Evolutionary conservation across 495 filamentous ascomycete species (phyloP), one percentile per base, ranked within the genome.

Genomic region (Penicillium manginii): DNA sequence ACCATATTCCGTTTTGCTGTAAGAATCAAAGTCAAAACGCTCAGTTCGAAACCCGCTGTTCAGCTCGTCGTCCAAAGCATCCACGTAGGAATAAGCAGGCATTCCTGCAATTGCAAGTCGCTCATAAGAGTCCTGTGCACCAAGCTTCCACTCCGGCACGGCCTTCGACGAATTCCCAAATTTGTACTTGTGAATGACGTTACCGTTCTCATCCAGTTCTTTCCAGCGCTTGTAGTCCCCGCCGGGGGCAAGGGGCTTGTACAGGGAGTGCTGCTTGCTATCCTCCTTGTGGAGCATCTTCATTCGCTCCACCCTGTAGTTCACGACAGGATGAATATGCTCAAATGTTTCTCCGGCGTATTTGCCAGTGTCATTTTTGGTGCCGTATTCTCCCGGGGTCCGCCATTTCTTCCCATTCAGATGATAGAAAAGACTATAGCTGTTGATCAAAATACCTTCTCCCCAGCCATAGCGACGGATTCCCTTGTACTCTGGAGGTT

Each of bases 111-210:
- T 66, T 0, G 60, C 57, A 11, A 66, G 42, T 9, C 66, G 58
- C 35, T 68, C 66, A 40, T 61, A 68, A 14, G 55, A 66, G 31
- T 63, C 66, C 29, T 51, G 5, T 6, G 49, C 66, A n/a, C 66
- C 66, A 7, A 68, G 49, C 17, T 35, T 57, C 63, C 66, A 68
- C 33, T 68, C 66, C 0, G 57, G 54, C 0, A 68, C 11, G 2
- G 58, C 29, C 2, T 50, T 57, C 10, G 49, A 22, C 0, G 19
- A 50, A 21, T 50, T 26, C 0, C 63, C 59, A 12, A 68, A 42
- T 2, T 57, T 23, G 39, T 68, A 66, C 14, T 54, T 60, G 29
- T 51, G 57, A 19, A 35, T 21, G 12, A 47, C 21, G 22, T 53
- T 53, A 11, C 59, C 43, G 18, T 63, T 19, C 10, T 29, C 47